Evolutionary conservation across 495 filamentous ascomycete species (phyloP), one percentile per base, ranked within the genome.

Genomic region (Pseudoneurospora amorphoporcata): DNA sequence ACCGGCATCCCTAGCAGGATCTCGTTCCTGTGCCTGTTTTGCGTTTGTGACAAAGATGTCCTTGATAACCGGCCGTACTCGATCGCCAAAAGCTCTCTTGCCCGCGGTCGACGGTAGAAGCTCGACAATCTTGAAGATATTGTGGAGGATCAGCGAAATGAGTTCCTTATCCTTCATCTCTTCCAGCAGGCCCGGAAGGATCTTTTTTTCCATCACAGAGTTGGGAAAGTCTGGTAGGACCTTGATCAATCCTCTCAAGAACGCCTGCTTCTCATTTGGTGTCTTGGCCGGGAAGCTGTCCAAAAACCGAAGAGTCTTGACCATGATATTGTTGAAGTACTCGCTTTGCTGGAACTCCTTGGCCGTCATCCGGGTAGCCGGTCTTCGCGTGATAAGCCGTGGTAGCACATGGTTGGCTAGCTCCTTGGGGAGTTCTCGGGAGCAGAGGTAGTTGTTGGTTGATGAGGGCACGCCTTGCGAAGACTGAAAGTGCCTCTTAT

Each of bases 241-340:
- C 35, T 92, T 90, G 70, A 91, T 90, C 38, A 99, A 83, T 0
- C 96, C 96, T 69, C 94, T 87, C 86, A 99, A 88, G 79, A 99
- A 99, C 72, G 93, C 89, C 1, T 92, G 85, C 79, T 98, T 99
- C 77, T 99, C 96, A 76, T 88, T 91, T 0, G 92, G 86, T 3
- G 93, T 97, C 82, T 99, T 99, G 45, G 94, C 91, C 2, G 95
- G 94, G 69, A 99, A 86, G 0, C 88, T 85, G 74, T 99, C 95
- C 35, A 99, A 83, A 77, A 98, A 99, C 35, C 96, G 94, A 70
- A 99, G 94, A 0, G 96, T 95, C 2, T 94, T 95, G 37, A 99
- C 92, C 32, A 99, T 85, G 69, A 97, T 94, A 78, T 98, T 98
- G 79, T 98, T 93, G 74, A 99, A 99, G 78, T 96, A 99, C 73